Evolutionary conservation across 441 rosid genomes (phyloP).

Genomic region (Lepidium campestre): DNA sequence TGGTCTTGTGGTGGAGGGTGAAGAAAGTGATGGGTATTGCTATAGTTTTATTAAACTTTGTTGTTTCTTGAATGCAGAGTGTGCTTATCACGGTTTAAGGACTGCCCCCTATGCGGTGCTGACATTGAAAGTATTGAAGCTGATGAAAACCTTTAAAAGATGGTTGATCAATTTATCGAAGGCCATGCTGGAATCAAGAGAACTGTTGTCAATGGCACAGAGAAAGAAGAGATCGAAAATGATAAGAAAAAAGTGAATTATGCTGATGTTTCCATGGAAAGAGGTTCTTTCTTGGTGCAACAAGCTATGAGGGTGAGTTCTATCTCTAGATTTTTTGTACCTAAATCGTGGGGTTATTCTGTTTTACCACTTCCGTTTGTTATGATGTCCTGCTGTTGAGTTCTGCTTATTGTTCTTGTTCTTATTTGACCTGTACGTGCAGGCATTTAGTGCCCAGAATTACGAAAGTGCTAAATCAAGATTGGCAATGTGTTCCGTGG

Average conservation of each 20-base stretch:
- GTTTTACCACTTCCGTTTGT: neutral
- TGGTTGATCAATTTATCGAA: constrained; percentile 83
- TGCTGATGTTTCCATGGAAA: constrained; percentile 91
- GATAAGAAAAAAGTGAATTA: constrained; percentile 61
- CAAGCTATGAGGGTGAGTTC: constrained; percentile 94
- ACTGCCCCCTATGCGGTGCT: constrained; percentile 95
- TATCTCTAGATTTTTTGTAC: neutral
- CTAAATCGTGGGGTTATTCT: neutral
- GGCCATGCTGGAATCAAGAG: constrained; percentile 98
- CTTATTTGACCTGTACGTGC: constrained; percentile 10
- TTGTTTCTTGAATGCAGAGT: constrained; percentile 37
- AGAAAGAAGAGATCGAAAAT: constrained; percentile 38
- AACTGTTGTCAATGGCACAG: constrained; percentile 36
- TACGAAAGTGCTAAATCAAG: constrained; percentile 92
- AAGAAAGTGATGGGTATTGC: no score
- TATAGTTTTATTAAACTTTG: neutral
- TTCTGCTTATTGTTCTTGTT: neutral
- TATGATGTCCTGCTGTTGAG: neutral
- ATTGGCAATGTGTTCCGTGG: constrained; percentile 73
- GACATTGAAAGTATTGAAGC: constrained; percentile 79
- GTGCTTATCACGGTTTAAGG: constrained; percentile 73
- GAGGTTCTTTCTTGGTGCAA: constrained; percentile 96
- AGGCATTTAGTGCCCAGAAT: constrained; percentile 90
- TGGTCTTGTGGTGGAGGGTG: no score
- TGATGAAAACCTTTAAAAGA: constrained; percentile 64